These are phyloP conservation scores for Cercospora sojina DNA, from an alignment of 2,329 filamentous ascomycete species.

Conservation along the genomic window DNA sequence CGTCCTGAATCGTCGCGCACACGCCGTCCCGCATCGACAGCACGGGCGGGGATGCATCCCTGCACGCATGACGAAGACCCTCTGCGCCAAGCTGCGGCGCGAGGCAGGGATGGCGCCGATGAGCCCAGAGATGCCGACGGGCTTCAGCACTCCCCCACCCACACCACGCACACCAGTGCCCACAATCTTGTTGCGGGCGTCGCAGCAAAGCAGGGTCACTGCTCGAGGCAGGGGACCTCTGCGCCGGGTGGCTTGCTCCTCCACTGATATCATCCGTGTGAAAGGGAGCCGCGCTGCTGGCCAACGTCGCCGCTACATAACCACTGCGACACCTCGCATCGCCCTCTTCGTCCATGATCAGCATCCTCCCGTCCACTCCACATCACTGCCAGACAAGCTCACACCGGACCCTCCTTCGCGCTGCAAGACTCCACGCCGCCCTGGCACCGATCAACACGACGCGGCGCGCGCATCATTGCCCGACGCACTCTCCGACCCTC, in stretches of 20 bases:
- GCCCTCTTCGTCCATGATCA: slow-evolving; percentile 17
- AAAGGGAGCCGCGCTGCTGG: background rate
- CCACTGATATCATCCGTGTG: slow-evolving; percentile 13
- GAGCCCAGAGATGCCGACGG: background rate
- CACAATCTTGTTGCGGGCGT: background rate
- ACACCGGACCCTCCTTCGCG: slow-evolving; percentile 15
- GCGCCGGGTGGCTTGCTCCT: slow-evolving; percentile 16
- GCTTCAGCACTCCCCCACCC: background rate
- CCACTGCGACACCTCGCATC: slow-evolving; percentile 7
- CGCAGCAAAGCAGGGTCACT: background rate
- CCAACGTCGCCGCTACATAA: slow-evolving; percentile 3
- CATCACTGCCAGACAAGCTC: slow-evolving; percentile 11
- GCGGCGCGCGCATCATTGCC: slow-evolving; percentile 22
- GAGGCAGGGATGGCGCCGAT: background rate
- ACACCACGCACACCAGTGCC: background rate
- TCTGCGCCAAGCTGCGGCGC: background rate
- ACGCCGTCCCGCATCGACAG: background rate
- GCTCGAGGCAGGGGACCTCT: background rate
- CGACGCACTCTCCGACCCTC: slow-evolving; percentile 5
- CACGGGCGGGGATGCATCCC: slow-evolving; percentile 1
- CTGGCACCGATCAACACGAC: slow-evolving; percentile 12
- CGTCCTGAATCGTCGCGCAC: background rate
- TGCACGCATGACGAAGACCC: slow-evolving; percentile 10
- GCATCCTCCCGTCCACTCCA: slow-evolving; percentile 11
- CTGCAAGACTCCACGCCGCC: slow-evolving; percentile 7